A percentile compares a stretch with the other conserved stretches of the same genome.
Conservation (phyloP, 768 basidiomycete species). For the Leccinum subgranulosum region DNA sequence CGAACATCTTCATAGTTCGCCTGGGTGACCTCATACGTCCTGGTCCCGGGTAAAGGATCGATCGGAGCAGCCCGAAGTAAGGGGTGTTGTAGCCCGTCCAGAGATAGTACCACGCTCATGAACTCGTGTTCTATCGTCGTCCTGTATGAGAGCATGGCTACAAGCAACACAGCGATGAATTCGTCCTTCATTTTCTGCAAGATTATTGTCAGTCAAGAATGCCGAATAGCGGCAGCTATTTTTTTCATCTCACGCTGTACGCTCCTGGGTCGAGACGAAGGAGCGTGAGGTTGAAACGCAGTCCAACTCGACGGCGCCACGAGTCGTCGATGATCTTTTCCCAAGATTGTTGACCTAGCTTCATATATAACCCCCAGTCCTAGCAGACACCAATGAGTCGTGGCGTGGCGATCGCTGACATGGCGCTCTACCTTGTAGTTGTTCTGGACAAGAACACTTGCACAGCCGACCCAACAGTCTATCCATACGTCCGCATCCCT, state of each 20-base stretch:
- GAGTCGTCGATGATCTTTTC: conserved; percentile 48
- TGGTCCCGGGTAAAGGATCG: conserved; percentile 15
- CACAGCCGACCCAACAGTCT: conserved; percentile 73
- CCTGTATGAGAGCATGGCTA: conserved; percentile 45
- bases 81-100: conserved; percentile 56
- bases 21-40: conserved; percentile 31
- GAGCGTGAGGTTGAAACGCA: conserved; percentile 58
- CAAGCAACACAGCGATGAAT: conserved; percentile 54
- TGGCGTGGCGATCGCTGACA: background rate
- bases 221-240: background rate
- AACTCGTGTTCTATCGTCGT: conserved; percentile 59
- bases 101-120: conserved; percentile 50
- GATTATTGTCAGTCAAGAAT: background rate
- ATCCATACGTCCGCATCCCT: conserved; percentile 55
- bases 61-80: conserved; percentile 39
- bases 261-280: conserved; percentile 58
- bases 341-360: conserved; percentile 51
- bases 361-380: conserved; percentile 63
- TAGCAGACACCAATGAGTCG: conserved; percentile 22
- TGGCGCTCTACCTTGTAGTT: conserved; percentile 36
- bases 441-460: conserved; percentile 56
- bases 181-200: conserved; percentile 44
- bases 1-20: conserved; percentile 35
- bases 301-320: conserved; percentile 54
- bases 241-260: conserved; percentile 47